A percentile compares a stretch with the other conserved stretches of the same genome.
Evolutionary conservation across 106 monocot genomes (phyloP).

Genomic region (Dioscorea alata): DNA sequence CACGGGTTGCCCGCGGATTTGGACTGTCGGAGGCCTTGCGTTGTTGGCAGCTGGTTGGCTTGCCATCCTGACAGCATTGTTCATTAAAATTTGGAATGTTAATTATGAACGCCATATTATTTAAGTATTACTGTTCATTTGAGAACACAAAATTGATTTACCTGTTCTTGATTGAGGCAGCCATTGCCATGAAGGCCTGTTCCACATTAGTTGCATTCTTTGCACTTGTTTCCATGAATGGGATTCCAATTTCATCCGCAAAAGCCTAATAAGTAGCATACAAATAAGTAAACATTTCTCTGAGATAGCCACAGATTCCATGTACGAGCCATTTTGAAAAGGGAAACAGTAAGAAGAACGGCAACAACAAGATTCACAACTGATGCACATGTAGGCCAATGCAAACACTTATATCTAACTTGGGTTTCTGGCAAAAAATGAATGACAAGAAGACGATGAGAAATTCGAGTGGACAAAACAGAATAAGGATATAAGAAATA

Average conservation of each 20-base stretch:
- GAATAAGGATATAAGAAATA: too few species aligned
- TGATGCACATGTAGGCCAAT: too few species aligned
- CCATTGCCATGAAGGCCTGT: slow-evolving; percentile 43
- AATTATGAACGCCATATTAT: too few species aligned
- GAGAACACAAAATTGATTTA: not conserved
- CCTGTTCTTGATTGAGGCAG: slow-evolving; percentile 30
- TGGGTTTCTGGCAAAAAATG: too few species aligned
- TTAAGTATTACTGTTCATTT: too few species aligned
- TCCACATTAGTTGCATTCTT: slow-evolving; percentile 40
- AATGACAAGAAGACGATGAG: too few species aligned
- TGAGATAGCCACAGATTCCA: too few species aligned
- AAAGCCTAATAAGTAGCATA: slow-evolving; percentile 13
- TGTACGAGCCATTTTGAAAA: too few species aligned
- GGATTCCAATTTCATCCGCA: slow-evolving; percentile 44
- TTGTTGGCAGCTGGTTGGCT: slow-evolving; percentile 6
- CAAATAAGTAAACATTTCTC: not conserved
- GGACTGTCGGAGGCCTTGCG: slow-evolving; percentile 3
- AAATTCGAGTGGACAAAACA: too few species aligned
- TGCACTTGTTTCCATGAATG: slow-evolving; percentile 42
- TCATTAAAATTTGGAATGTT: not conserved
- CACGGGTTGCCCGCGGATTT: slow-evolving; percentile 14
- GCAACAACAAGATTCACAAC: too few species aligned
- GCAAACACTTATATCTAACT: too few species aligned
- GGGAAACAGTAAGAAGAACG: too few species aligned
- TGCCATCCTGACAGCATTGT: slow-evolving; percentile 2